Evolutionary conservation across 73 alveolate species (phyloP), one percentile per base, ranked within the genome.

Genomic region (Paramecium biaurelia): DNA sequence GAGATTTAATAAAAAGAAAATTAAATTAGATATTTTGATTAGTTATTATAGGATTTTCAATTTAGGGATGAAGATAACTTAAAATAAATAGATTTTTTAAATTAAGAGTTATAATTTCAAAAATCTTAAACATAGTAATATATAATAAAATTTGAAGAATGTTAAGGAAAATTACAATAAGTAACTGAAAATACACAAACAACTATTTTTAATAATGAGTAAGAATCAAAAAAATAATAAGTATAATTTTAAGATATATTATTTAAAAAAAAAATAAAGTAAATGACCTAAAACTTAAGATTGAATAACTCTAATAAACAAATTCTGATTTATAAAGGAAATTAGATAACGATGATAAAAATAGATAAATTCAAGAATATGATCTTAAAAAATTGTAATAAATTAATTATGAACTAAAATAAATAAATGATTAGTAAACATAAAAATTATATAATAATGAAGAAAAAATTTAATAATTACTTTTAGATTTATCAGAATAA

Each of bases 1-100:
- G 90, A 79, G n/a, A 23, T 79, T 1, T 11, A 41, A 18, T 47
- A 79, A 79, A 79, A 41, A 79, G 74, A 79, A 3, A 76, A 7
- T 8, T 45, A 79, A 47, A 79, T 79, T 11, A 38, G 76, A 79
- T 79, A 79, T 43, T 79, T 79, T 79, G 90, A 79, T 79, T 79
- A 41, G 28, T 12, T 79, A 3, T 20, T 43, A 5, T 43, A 79
- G 15, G 90, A 79, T 43, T 38, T 79, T 24, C 24, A 72, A 18
- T 79, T 14, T 21, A 79, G 76, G 9, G 90, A 79, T 79, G 70
- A 41, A 23, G 90, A 79, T 26, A 30, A 32, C 37, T 79, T 42
- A 79, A 30, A 79, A 79, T 47, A 79, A 24, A 79, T 79, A 12
- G 74, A 79, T 12, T 79, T 42, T 34, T 42, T 79, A 47, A 79